Conservation (phyloP, 495 filamentous ascomycete genomes). For the Ramalina intermedia region DNA sequence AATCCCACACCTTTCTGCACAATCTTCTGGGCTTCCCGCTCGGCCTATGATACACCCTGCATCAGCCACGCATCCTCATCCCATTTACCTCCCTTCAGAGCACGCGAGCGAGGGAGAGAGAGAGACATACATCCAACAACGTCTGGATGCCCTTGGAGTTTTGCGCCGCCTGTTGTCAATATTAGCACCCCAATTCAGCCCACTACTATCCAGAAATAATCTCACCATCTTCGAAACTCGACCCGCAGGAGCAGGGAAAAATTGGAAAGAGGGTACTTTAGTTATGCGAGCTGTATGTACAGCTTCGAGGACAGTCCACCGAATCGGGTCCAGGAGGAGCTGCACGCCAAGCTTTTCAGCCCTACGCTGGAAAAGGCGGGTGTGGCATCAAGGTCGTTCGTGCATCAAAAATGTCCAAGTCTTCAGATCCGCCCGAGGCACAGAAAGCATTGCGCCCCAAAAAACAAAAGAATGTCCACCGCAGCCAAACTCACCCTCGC, state of each 20-base stretch:
- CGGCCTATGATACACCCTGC: slow-evolving; percentile 44
- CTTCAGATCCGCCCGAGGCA: too few species aligned
- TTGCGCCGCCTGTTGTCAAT: slow-evolving; percentile 64
- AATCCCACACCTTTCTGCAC: slow-evolving; percentile 71
- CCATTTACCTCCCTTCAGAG: too few species aligned
- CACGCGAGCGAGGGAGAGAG: too few species aligned
- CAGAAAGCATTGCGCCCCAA: too few species aligned
- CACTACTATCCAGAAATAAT: too few species aligned
- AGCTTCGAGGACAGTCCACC: too few species aligned
- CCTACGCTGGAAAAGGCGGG: not conserved
- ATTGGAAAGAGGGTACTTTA: not conserved
- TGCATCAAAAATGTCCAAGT: not conserved
- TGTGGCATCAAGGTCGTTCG: not conserved
- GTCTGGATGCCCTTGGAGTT: slow-evolving; percentile 97
- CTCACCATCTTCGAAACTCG: too few species aligned
- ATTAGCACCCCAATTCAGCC: too few species aligned
- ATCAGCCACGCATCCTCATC: not conserved
- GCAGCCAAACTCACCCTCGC: slow-evolving; percentile 77
- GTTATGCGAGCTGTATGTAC: not conserved
- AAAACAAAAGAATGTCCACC: slow-evolving; percentile 60
- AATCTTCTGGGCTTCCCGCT: slow-evolving; percentile 98
- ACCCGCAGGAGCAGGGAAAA: too few species aligned
- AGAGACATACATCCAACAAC: slow-evolving; percentile 75
- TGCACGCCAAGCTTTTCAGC: too few species aligned
- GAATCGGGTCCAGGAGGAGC: not conserved